Evolutionary conservation across 78 protist genomes (phyloP).

Genomic region (Speleostelium caveatum): DNA sequence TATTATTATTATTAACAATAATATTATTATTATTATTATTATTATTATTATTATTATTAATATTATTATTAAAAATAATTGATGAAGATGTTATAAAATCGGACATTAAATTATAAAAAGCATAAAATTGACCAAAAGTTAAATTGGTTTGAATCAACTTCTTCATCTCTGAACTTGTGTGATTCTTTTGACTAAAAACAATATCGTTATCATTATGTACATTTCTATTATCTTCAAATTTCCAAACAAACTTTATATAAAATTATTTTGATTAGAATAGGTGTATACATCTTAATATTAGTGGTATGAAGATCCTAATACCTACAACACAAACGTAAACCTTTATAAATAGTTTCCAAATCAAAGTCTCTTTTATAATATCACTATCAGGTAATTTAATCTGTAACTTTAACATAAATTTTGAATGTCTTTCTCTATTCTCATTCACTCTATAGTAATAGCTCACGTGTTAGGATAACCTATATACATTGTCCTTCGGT

Average conservation of each 20-base stretch:
- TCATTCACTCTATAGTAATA: neutral
- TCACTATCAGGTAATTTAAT: neutral
- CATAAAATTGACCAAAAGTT: slow-evolving; percentile 32
- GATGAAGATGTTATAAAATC: neutral
- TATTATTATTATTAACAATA: neutral
- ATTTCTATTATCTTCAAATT: neutral
- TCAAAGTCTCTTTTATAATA: slow-evolving; percentile 7
- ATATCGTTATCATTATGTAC: neutral
- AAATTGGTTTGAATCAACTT: slow-evolving; percentile 1
- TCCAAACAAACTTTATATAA: neutral
- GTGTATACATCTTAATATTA: neutral
- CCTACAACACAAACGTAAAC: slow-evolving; percentile 1
- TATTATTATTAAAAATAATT: too few species aligned
- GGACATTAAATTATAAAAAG: neutral
- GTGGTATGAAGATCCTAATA: neutral
- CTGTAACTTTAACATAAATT: neutral
- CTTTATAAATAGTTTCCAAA: slow-evolving; percentile 19
- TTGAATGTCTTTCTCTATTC: neutral
- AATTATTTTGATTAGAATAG: neutral
- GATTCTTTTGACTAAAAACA: neutral
- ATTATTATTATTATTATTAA: too few species aligned
- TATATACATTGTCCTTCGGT: neutral
- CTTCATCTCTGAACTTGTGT: neutral
- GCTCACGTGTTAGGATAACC: neutral
- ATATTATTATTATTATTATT: too few species aligned